These are phyloP conservation scores for Acacia melanoxylon DNA, from an alignment of 306 rosid species.

Conservation along the genomic window DNA sequence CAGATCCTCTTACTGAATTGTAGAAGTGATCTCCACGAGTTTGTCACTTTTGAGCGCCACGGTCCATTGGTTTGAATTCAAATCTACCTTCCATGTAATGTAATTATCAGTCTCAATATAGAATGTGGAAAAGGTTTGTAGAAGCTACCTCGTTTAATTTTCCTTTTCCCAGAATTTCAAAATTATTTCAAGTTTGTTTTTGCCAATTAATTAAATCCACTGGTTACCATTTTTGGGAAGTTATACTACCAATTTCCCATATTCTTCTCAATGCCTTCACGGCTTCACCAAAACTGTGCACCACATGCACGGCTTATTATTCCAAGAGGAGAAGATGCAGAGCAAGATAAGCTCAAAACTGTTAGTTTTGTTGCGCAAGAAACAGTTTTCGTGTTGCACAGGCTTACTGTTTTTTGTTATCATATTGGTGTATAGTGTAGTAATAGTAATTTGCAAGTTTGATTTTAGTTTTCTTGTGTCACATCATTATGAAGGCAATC, in stretches of 20 bases:
- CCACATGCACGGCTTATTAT: not conserved
- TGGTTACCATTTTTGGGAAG: not conserved
- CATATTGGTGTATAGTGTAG: not conserved
- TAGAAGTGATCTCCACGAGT: not conserved
- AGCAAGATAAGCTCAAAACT: not conserved
- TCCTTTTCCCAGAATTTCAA: not conserved
- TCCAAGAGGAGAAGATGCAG: not conserved
- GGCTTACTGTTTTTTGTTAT: not conserved
- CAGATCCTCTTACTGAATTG: slow-evolving; percentile 11
- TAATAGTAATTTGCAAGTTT: not conserved
- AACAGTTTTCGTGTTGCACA: not conserved
- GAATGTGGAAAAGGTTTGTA: slow-evolving; percentile 15
- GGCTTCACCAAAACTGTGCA: not conserved
- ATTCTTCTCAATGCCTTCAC: not conserved
- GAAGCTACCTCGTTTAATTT: not conserved
- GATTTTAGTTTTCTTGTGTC: not conserved
- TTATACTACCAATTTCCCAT: not conserved
- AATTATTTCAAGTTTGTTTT: not conserved
- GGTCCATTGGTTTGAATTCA: not conserved
- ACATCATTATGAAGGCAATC: not conserved
- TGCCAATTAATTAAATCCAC: not conserved
- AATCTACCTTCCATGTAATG: slow-evolving; percentile 19
- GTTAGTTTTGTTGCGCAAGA: not conserved
- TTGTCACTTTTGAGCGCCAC: too few relatives aligned
- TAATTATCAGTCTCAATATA: slow-evolving; percentile 10